Evolutionary conservation across 2,329 filamentous ascomycete genomes (phyloP).

Genomic region (Dactylellina parvicollis): DNA sequence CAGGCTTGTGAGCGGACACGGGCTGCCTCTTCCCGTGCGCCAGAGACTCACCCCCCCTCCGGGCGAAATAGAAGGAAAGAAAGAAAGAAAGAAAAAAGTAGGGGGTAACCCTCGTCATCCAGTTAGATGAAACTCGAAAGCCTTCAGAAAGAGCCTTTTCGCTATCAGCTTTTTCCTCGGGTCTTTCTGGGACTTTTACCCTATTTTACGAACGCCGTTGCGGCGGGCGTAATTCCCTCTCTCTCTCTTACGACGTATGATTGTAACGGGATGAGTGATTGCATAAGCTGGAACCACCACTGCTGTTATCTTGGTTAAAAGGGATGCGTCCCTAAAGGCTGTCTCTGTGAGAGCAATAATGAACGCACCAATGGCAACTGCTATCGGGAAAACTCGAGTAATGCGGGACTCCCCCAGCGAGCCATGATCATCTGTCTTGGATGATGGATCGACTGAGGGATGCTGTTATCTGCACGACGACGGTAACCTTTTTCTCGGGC

Average conservation of each 20-base stretch:
- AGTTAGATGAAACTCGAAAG: constrained; percentile 52
- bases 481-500: constrained; percentile 36
- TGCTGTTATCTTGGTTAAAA: constrained; percentile 53
- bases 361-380: constrained; percentile 50
- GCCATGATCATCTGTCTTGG: constrained; percentile 52
- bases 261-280: constrained; percentile 53
- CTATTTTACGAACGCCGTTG: constrained; percentile 32
- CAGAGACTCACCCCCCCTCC: constrained; percentile 32
- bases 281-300: constrained; percentile 50
- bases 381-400: constrained; percentile 54
- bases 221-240: constrained; percentile 45
- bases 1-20: constrained; percentile 46
- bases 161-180: constrained; percentile 49
- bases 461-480: constrained; percentile 30
- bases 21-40: constrained; percentile 52
- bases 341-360: constrained; percentile 23
- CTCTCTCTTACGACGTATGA: constrained; percentile 27
- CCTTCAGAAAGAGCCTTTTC: constrained; percentile 46
- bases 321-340: constrained; percentile 25
- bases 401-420: constrained; percentile 46
- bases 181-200: constrained; percentile 41
- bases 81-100: constrained; percentile 15
- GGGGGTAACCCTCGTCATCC: constrained; percentile 45
- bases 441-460: constrained; percentile 43
- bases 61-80: constrained; percentile 20